These are phyloP conservation scores for Picochlorum sp. DNA, from an alignment of 139 green algal genomes.

Conservation along the genomic window DNA sequence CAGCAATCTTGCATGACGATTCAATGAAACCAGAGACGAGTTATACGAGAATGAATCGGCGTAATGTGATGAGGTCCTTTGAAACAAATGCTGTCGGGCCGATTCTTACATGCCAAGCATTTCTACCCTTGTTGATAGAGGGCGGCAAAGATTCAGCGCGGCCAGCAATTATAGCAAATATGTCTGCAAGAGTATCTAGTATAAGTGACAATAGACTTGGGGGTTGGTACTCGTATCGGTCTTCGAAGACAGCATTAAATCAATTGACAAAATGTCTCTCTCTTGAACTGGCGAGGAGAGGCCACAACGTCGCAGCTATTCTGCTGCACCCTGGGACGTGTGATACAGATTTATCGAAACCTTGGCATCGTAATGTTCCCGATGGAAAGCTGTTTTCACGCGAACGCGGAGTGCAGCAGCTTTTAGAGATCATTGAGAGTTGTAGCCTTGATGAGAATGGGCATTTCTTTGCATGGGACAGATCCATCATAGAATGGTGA, in stretches of 20 bases:
- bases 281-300: conserved; percentile 56
- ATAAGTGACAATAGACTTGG: conserved; percentile 67
- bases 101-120: conserved; percentile 55
- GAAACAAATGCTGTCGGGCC: conserved; percentile 66
- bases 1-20: conserved; percentile 57
- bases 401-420: conserved; percentile 47
- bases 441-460: conserved; percentile 41
- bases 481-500: conserved; percentile 59
- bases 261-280: conserved; percentile 63
- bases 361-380: conserved; percentile 66
- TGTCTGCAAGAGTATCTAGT: conserved; percentile 63
- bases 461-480: conserved; percentile 62
- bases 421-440: conserved; percentile 61
- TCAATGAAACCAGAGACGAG: conserved; percentile 59
- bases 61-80: conserved; percentile 44
- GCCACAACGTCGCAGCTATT: conserved; percentile 43
- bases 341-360: conserved; percentile 64
- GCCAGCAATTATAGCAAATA: conserved; percentile 58
- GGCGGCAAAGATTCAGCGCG: conserved; percentile 6
- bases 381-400: conserved; percentile 67
- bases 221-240: conserved; percentile 78
- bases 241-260: conserved; percentile 73
- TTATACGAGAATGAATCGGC: conserved; percentile 36
- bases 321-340: conserved; percentile 75
- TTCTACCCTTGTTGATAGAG: conserved; percentile 36